Evolutionary conservation across 768 basidiomycete genomes (phyloP).

Genomic region (Multifurca ochricompacta): DNA sequence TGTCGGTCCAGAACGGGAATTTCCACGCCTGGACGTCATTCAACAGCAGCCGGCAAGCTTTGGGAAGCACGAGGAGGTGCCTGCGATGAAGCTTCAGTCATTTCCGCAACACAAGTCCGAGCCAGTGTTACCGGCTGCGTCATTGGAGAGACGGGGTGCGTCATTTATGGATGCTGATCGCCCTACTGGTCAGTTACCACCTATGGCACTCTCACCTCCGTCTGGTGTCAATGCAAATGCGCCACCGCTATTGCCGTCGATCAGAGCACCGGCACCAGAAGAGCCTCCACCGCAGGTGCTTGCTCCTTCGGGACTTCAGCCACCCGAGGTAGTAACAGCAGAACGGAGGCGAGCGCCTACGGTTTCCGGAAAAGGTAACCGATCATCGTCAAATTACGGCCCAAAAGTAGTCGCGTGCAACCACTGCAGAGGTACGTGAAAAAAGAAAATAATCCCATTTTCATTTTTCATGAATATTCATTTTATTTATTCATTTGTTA

Average conservation of each 20-base stretch:
- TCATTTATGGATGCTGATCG: constrained; percentile 16
- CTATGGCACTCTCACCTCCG: constrained; percentile 18
- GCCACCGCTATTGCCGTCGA: constrained; percentile 23
- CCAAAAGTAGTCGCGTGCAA: constrained; percentile 87
- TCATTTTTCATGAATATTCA: too few species aligned
- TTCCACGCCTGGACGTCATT: constrained; percentile 10
- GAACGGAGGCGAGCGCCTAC: constrained; percentile 57
- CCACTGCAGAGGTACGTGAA: constrained; percentile 69
- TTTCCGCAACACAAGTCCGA: constrained; percentile 23
- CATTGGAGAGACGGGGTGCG: constrained; percentile 15
- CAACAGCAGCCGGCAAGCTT: constrained; percentile 7
- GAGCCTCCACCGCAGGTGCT: constrained; percentile 28
- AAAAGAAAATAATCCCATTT: too few species aligned
- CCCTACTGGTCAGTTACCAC: constrained; percentile 14
- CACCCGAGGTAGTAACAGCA: constrained; percentile 19
- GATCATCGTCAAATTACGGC: constrained; percentile 57
- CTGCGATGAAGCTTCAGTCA: constrained; percentile 9
- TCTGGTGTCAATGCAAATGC: constrained; percentile 14
- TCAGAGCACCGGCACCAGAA: constrained; percentile 18
- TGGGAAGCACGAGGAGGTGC: constrained; percentile 7
- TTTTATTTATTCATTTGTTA: too few species aligned
- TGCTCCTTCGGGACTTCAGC: constrained; percentile 29
- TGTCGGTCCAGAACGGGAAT: constrained; percentile 23
- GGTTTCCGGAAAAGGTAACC: constrained; percentile 44
- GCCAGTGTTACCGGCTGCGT: constrained; percentile 9